Percentiles rank a stretch among this genome's conserved stretches.
Evolutionary conservation across 257 asterid genomes (phyloP).

Genomic region (Fraxinus americana): DNA sequence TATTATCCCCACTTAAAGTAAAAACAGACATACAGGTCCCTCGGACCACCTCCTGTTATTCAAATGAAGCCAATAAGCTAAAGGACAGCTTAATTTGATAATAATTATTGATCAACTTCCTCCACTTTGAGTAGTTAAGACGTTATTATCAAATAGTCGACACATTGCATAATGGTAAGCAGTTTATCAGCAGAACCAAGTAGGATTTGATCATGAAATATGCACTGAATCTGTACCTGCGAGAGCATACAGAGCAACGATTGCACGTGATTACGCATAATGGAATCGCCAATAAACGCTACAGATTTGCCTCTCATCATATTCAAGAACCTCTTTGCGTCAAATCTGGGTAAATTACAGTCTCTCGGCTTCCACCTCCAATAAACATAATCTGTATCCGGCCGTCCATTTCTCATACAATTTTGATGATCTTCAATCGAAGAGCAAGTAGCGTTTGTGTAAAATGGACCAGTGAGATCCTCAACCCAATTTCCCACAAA

Average conservation of each 20-base stretch:
- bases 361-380: slow-evolving; percentile 85
- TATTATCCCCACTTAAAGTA: neutral
- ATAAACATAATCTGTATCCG: slow-evolving; percentile 57
- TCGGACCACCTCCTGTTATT: slow-evolving; percentile 20
- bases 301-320: slow-evolving; percentile 57
- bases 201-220: neutral
- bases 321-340: slow-evolving; percentile 51
- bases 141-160: no score
- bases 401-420: slow-evolving; percentile 80
- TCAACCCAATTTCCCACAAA: slow-evolving; percentile 75
- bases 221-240: slow-evolving; percentile 43
- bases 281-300: slow-evolving; percentile 83
- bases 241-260: slow-evolving; percentile 84
- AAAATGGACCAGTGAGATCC: slow-evolving; percentile 58
- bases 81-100: slow-evolving; percentile 7
- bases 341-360: slow-evolving; percentile 58
- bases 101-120: neutral
- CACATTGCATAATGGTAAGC: no score
- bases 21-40: slow-evolving; percentile 24
- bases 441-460: slow-evolving; percentile 57
- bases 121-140: no score
- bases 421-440: slow-evolving; percentile 68
- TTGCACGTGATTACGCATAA: slow-evolving; percentile 80
- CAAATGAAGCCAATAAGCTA: neutral
- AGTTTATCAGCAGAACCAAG: neutral